Percentiles rank a stretch among this genome's conserved stretches.
Evolutionary conservation across 2,329 filamentous ascomycete genomes (phyloP).

Genomic region (Didymella segeticola): DNA sequence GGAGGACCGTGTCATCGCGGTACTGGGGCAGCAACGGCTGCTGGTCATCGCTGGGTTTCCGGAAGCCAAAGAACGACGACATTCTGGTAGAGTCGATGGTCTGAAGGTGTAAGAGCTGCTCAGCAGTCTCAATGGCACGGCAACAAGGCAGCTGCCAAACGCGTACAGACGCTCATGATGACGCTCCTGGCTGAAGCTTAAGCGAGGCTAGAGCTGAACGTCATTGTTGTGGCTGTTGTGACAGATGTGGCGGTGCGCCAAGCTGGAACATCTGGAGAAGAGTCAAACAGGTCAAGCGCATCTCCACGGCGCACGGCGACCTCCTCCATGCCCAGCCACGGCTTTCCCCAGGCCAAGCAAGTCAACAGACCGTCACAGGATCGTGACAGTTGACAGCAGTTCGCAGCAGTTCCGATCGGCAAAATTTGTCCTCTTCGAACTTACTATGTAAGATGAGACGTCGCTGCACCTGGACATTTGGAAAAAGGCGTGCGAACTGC

Average conservation of each 20-base stretch:
- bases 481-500: not conserved
- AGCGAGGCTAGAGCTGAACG: constrained; percentile 10
- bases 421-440: not conserved
- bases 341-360: constrained; percentile 19
- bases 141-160: constrained; percentile 12
- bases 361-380: constrained; percentile 12
- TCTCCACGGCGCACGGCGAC: constrained; percentile 11
- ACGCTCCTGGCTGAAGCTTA: constrained; percentile 7
- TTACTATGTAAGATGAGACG: not conserved
- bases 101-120: not conserved
- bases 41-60: constrained; percentile 67
- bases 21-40: constrained; percentile 79
- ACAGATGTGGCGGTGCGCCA: constrained; percentile 15
- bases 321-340: constrained; percentile 18
- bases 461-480: not conserved
- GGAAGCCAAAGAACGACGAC: constrained; percentile 70
- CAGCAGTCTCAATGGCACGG: not conserved
- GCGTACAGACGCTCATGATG: constrained; percentile 9
- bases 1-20: constrained; percentile 76
- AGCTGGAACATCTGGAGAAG: constrained; percentile 1
- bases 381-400: constrained; percentile 16
- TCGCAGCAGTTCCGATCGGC: constrained; percentile 9
- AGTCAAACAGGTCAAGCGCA: constrained; percentile 12
- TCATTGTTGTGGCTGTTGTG: constrained; percentile 5
- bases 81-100: constrained; percentile 45